Conservation (phyloP, 306 rosid species). For the Neltuma alba region DNA sequence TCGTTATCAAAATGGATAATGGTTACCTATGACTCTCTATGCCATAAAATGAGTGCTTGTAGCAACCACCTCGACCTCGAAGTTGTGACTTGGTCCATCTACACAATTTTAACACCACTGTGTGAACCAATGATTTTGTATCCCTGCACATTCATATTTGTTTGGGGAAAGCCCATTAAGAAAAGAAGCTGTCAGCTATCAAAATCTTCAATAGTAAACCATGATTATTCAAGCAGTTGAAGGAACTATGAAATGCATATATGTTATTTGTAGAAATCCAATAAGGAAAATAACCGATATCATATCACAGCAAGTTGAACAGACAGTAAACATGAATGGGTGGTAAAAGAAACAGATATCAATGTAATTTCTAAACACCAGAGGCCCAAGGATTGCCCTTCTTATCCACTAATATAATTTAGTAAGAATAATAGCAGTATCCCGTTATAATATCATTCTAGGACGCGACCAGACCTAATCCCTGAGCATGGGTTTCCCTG, state of each 20-base stretch:
- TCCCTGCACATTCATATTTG: conserved; percentile 64
- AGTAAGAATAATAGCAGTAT: conserved; percentile 11
- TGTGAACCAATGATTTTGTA: conserved; percentile 92
- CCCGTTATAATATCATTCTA: neutral
- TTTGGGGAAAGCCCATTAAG: conserved; percentile 29
- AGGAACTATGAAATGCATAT: conserved; percentile 20
- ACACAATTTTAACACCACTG: conserved; percentile 96
- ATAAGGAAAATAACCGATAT: neutral
- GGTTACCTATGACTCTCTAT: conserved; percentile 95
- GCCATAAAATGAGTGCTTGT: conserved; percentile 99
- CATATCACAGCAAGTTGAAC: conserved; percentile 36
- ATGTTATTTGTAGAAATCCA: conserved; percentile 26
- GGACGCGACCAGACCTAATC: neutral
- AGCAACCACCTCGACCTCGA: conserved; percentile 98
- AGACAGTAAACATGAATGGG: neutral
- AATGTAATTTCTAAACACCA: neutral
- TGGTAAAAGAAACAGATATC: neutral
- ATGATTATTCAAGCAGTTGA: conserved; percentile 5
- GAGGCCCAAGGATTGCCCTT: neutral
- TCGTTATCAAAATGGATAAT: neutral
- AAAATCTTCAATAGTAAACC: conserved; percentile 33
- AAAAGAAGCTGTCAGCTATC: neutral
- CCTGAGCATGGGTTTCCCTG: neutral
- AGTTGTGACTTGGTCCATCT: conserved; percentile 99
- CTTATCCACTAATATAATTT: neutral